phyloP scores from a whole-genome alignment of 495 filamentous ascomycete species.

The Lasiosphaeria ovina region DNA sequence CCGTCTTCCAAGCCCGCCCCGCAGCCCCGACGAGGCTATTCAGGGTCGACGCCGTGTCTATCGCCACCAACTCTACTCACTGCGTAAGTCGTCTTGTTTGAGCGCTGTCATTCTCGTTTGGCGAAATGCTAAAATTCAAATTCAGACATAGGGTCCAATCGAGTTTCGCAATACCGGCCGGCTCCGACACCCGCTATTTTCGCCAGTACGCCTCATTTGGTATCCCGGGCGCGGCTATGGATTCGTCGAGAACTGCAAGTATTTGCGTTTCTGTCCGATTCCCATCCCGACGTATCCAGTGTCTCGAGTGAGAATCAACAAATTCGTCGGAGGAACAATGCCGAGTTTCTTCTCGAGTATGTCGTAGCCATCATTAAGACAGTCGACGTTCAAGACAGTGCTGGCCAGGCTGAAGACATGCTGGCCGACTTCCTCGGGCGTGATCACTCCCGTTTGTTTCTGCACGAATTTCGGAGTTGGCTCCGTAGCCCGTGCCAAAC shows the following conservation, averaged over 20 bases:
- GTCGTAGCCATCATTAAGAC: conserved; percentile 85
- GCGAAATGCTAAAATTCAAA: neutral
- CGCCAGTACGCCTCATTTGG: conserved; percentile 58
- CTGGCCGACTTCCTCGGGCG: conserved; percentile 82
- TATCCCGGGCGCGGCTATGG: conserved; percentile 83
- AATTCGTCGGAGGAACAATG: conserved; percentile 63
- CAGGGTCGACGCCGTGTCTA: conserved; percentile 73
- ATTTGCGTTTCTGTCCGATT: conserved; percentile 65
- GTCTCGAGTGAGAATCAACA: conserved; percentile 29
- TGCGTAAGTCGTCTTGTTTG: conserved; percentile 48
- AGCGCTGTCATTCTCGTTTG: neutral
- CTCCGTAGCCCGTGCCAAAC: conserved; percentile 71
- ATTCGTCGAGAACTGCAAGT: conserved; percentile 85
- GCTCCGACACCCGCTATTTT: conserved; percentile 70
- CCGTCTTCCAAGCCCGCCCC: conserved; percentile 15
- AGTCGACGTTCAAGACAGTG: conserved; percentile 82
- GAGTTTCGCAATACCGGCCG: conserved; percentile 69
- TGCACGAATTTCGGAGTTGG: conserved; percentile 82
- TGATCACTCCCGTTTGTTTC: conserved; percentile 72
- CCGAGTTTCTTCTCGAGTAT: conserved; percentile 89
- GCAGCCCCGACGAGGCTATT: conserved; percentile 55
- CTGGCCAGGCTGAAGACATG: conserved; percentile 84
- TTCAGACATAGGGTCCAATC: conserved; percentile 68
- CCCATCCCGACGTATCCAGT: conserved; percentile 1
- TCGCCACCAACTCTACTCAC: conserved; percentile 69